Evolutionary conservation across 148 eudicot species (phyloP).

Genomic region (Selenicereus undatus): DNA sequence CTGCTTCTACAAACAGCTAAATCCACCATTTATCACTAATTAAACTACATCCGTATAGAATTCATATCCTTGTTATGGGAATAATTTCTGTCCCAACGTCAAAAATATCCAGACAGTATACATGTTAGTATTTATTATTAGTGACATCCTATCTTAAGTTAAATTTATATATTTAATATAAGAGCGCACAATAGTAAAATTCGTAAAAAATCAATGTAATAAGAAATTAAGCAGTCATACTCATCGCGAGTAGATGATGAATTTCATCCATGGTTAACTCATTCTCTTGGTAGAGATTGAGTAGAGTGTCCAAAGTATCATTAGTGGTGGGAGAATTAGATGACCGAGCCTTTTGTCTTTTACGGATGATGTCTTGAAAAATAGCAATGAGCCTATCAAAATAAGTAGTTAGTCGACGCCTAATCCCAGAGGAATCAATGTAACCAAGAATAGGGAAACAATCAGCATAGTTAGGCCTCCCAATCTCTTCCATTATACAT

Average conservation of each 20-base stretch:
- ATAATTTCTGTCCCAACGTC: too few relatives aligned
- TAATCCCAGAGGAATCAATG: neutral
- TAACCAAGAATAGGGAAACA: neutral
- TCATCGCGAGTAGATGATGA: neutral
- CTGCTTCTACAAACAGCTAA: too few relatives aligned
- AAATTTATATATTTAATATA: too few relatives aligned
- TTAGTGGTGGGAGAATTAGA: neutral
- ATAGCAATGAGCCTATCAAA: neutral
- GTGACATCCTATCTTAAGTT: too few relatives aligned
- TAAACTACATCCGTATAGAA: too few relatives aligned
- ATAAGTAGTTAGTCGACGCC: neutral
- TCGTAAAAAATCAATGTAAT: too few relatives aligned
- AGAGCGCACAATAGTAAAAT: too few relatives aligned
- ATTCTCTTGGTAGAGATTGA: neutral
- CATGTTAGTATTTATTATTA: too few relatives aligned
- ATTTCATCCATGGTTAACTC: neutral
- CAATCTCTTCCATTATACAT: neutral
- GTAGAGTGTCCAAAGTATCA: neutral
- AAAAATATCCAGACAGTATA: too few relatives aligned
- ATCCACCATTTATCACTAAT: too few relatives aligned
- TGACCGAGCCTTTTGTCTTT: neutral
- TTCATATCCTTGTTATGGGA: too few relatives aligned
- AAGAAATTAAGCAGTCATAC: too few relatives aligned
- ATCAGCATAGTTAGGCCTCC: neutral
- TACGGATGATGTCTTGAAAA: neutral